These are phyloP conservation scores for Neophaeococcomyces aloes DNA, from an alignment of 2,329 filamentous ascomycete species.

Conservation along the genomic window DNA sequence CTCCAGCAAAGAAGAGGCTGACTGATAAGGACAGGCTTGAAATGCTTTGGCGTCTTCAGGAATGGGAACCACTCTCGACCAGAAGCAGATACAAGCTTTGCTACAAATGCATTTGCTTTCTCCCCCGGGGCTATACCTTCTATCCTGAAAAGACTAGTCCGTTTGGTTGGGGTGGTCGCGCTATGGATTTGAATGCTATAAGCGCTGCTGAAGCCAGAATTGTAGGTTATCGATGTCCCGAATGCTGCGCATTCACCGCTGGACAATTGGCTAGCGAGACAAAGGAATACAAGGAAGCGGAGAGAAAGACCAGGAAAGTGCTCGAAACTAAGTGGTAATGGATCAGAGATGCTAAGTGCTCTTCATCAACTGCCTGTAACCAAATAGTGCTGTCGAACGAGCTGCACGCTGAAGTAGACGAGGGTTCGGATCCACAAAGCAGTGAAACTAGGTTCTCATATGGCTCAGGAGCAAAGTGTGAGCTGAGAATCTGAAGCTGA, in stretches of 20 bases:
- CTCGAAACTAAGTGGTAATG: not conserved
- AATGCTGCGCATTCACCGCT: not conserved
- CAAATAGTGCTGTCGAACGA: too few relatives aligned
- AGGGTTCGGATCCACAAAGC: too few relatives aligned
- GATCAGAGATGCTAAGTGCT: too few relatives aligned
- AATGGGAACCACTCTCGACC: conserved; percentile 6
- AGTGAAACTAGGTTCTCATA: too few relatives aligned
- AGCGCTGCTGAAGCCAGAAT: not conserved
- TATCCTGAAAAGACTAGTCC: not conserved
- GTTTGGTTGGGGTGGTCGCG: not conserved
- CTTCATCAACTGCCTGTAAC: too few relatives aligned
- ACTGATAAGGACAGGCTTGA: conserved; percentile 13
- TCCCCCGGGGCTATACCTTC: not conserved
- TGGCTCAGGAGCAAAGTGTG: too few relatives aligned
- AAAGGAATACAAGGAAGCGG: not conserved
- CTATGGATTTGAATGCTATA: not conserved
- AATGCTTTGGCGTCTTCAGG: conserved; percentile 14
- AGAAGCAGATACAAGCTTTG: conserved; percentile 14
- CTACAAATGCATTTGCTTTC: conserved; percentile 14
- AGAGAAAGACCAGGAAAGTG: not conserved
- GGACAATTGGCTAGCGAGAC: not conserved
- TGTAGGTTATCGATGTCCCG: conserved; percentile 1
- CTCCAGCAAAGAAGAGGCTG: not conserved
- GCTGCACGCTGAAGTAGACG: too few relatives aligned
- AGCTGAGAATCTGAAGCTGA: too few relatives aligned